Base-by-base conservation (phyloP, 768 basidiomycete species). In the Boletus eberwhitei region DNA sequence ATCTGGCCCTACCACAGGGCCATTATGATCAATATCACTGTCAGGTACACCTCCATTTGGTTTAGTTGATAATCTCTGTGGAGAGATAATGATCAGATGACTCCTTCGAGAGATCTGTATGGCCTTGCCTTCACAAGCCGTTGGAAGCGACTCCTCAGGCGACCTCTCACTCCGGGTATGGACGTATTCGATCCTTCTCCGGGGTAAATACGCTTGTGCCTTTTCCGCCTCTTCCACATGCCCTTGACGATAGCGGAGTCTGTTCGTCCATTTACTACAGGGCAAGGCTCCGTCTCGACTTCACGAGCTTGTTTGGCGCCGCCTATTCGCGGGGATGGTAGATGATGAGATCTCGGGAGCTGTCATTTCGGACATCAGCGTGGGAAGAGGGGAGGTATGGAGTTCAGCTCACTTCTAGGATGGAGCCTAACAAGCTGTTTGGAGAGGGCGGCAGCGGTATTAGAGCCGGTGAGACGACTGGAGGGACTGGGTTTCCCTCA, bases 381-480 rank as follows among this genome's bases (percentile, higher is more conserved):
- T n/a, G 32, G 12, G 32, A 29, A 48, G 26, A 21, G 17, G 4
- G 12, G 26, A 37, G 4, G 17, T 4, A 5, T 12, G 24, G 5
- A 3, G n/a, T 8, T 11, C 6, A 8, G 50, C 61, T 47, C 9
- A 63, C 66, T 47, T 64, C 64, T 2, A 55, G 45, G 47, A 68
- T 61, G 21, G 64, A 66, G 1, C 55, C 55, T 7, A 53, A 16
- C 16, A 56, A 5, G 16, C 55, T 65, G 34, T 48, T 55, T 8
- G 57, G 66, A 17, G 63, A 67, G 3, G 65, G 59, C 1, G 65
- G 65, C 0, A 67, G 57, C 1, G 66, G 66, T 44, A 68, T 13
- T n/a, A 63, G 39, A 19, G 59, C 60, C 2, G 60, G 65, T 0
- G 60, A 62, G 22, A 60, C 7, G 12, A 35, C 1, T 11, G 37